Evolutionary conservation across 1,139 yeast species (phyloP).

Genomic region (Taphrina deformans): DNA sequence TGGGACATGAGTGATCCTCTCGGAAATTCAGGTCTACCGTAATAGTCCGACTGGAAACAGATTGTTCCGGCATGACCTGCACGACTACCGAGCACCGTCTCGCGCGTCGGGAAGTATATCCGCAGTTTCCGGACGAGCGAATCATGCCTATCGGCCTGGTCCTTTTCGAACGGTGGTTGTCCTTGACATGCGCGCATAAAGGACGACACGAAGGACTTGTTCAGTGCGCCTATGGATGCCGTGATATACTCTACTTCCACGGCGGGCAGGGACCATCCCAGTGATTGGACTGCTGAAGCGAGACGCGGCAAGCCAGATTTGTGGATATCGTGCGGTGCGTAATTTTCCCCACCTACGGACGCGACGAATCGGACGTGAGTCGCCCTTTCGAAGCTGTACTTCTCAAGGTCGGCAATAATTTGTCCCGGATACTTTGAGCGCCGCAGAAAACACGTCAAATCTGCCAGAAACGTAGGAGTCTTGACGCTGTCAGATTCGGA

Average conservation of each 20-base stretch:
- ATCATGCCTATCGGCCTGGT: background rate
- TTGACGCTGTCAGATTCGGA: background rate
- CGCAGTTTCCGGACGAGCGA: conserved; percentile 26
- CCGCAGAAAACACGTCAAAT: conserved; percentile 37
- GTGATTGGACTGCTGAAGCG: conserved; percentile 12
- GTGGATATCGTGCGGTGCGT: conserved; percentile 1
- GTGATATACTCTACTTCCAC: conserved; percentile 13
- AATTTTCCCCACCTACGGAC: conserved; percentile 39
- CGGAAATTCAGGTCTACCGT: conserved; percentile 38
- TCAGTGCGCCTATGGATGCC: conserved; percentile 34
- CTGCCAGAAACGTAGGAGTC: conserved; percentile 35
- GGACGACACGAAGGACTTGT: conserved; percentile 18
- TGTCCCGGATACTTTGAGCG: conserved; percentile 37
- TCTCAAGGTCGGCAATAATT: conserved; percentile 35
- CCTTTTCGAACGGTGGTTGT: background rate
- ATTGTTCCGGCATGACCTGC: conserved; percentile 38
- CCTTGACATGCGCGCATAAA: conserved; percentile 12
- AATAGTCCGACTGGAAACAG: conserved; percentile 36
- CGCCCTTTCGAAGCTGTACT: conserved; percentile 37
- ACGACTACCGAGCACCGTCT: conserved; percentile 37
- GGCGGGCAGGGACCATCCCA: background rate
- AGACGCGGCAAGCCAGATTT: conserved; percentile 28
- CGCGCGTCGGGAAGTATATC: conserved; percentile 39
- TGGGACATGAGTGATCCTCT: conserved; percentile 36
- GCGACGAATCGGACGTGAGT: conserved; percentile 39